phyloP scores from a whole-genome alignment of 257 asterid genomes.

The Scutellaria galericulata region DNA sequence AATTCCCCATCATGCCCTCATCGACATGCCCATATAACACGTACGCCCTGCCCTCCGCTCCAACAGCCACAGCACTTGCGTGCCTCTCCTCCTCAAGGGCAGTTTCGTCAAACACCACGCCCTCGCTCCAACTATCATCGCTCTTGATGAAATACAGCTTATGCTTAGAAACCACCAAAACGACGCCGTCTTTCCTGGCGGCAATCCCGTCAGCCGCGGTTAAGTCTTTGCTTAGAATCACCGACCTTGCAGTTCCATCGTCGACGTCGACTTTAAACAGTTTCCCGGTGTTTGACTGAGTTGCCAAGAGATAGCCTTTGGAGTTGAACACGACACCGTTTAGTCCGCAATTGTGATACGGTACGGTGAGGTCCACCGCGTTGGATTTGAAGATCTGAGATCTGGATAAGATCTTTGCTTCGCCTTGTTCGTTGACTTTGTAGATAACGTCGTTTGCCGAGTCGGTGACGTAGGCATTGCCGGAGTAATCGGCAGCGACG shows the following conservation, averaged over 20 bases:
- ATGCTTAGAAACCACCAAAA: constrained; percentile 63
- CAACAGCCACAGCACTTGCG: constrained; percentile 70
- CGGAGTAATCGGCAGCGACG: constrained; percentile 70
- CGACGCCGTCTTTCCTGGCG: constrained; percentile 68
- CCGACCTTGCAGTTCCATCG: constrained; percentile 65
- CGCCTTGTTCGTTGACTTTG: constrained; percentile 66
- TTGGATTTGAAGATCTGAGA: constrained; percentile 50
- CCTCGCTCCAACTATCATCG: constrained; percentile 78
- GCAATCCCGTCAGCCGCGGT: constrained; percentile 70
- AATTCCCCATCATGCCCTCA: constrained; percentile 62
- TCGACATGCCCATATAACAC: constrained; percentile 74
- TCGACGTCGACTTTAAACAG: constrained; percentile 66
- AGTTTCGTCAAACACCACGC: constrained; percentile 85
- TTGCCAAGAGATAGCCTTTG: constrained; percentile 70
- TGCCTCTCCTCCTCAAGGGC: constrained; percentile 67
- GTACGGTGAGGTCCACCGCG: constrained; percentile 38
- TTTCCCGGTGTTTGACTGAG: constrained; percentile 74
- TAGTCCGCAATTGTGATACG: constrained; percentile 48
- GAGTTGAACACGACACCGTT: constrained; percentile 69
- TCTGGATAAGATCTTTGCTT: constrained; percentile 54
- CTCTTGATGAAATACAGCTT: constrained; percentile 64
- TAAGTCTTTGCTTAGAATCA: constrained; percentile 55
- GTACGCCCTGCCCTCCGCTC: constrained; percentile 69
- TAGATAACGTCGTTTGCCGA: constrained; percentile 61
- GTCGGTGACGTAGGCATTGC: constrained; percentile 76